Percentiles rank a stretch among this genome's conserved stretches.
Evolutionary conservation across 371 early-diverging fungal genomes (phyloP).

Genomic region (Mucor indicus): DNA sequence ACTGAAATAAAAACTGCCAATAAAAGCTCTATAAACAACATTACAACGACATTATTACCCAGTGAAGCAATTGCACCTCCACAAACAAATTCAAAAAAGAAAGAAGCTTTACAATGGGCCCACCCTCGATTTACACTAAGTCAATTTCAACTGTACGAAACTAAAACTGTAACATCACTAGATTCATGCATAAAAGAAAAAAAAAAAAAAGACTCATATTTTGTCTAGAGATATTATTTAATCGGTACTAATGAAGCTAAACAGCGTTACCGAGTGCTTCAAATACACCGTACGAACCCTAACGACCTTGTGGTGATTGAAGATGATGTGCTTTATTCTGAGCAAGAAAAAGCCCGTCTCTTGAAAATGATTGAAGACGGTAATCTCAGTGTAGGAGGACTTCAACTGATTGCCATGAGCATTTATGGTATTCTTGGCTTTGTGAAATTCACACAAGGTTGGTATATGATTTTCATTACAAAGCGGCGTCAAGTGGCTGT

Average conservation of each 20-base stretch:
- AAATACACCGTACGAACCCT: conserved; percentile 79
- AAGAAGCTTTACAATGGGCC: conserved; percentile 19
- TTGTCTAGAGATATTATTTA: conserved; percentile 66
- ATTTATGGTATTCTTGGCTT: conserved; percentile 67
- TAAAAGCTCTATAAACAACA: not conserved
- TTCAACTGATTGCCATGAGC: conserved; percentile 60
- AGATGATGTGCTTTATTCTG: conserved; percentile 72
- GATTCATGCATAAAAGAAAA: not conserved
- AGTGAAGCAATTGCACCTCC: not conserved
- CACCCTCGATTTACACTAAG: conserved; percentile 50
- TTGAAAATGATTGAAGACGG: conserved; percentile 81
- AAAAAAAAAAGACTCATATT: not conserved
- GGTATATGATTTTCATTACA: conserved; percentile 90
- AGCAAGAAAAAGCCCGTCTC: conserved; percentile 69
- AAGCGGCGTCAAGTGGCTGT: conserved; percentile 85
- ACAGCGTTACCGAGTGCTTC: conserved; percentile 76
- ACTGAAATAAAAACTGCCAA: not conserved
- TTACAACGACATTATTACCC: not conserved
- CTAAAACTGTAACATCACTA: conserved; percentile 61
- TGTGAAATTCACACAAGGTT: conserved; percentile 88
- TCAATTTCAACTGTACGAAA: conserved; percentile 80
- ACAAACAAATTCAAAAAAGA: conserved; percentile 1
- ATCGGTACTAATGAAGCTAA: conserved; percentile 81
- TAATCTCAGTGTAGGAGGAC: conserved; percentile 74
- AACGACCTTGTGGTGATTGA: conserved; percentile 60